Evolutionary conservation across 2,329 filamentous ascomycete species (phyloP).

Genomic region (Colletotrichum spaethianum): DNA sequence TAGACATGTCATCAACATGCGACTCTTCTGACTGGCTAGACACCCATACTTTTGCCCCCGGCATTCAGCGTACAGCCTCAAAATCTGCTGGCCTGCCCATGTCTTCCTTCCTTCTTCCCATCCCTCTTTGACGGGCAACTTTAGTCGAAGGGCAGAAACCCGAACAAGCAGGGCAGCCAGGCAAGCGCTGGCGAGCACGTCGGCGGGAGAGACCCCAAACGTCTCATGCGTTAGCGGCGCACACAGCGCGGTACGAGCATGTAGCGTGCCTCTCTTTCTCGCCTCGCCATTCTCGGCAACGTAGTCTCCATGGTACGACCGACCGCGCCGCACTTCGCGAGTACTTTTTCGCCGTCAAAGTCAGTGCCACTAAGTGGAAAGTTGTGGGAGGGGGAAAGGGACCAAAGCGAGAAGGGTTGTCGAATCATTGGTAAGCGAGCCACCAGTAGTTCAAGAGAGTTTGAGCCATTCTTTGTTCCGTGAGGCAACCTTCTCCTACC

Average conservation of each 20-base stretch:
- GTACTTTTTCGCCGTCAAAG: not conserved
- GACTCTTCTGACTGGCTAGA: not conserved
- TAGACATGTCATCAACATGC: not conserved
- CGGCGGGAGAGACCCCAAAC: not conserved
- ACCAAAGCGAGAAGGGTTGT: not conserved
- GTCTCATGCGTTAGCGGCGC: constrained; percentile 23
- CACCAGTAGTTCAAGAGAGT: not conserved
- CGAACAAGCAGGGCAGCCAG: not conserved
- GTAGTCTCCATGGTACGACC: not conserved
- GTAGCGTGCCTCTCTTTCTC: constrained; percentile 14
- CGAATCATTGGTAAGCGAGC: not conserved
- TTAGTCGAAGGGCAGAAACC: not conserved
- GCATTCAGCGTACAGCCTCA: not conserved
- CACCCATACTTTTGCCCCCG: not conserved
- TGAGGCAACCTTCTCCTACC: not conserved
- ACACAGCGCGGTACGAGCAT: constrained; percentile 8
- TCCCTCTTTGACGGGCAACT: not conserved
- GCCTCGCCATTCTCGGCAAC: not conserved
- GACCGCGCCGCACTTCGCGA: not conserved
- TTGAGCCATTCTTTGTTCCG: not conserved
- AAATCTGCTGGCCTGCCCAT: not conserved
- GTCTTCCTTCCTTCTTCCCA: not conserved
- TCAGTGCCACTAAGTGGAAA: not conserved
- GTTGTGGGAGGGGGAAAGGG: not conserved
- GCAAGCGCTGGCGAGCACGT: not conserved